Percentiles rank a stretch among this genome's conserved stretches.
These are phyloP conservation scores for Henckelia pumila DNA, from an alignment of 257 asterid genomes.

Conservation along the genomic window DNA sequence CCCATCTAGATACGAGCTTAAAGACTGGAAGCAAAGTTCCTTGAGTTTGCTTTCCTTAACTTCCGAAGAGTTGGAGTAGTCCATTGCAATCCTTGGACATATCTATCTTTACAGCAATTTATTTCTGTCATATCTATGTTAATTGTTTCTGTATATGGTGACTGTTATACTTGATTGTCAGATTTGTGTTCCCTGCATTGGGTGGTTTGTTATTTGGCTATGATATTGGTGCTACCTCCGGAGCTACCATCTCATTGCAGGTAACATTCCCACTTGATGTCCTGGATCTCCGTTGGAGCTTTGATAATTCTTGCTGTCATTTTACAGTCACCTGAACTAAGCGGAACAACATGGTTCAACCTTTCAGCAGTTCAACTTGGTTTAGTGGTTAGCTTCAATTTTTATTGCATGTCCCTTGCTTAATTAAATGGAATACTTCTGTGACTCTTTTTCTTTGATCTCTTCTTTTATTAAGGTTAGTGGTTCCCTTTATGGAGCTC, in stretches of 20 bases:
- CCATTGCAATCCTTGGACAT: constrained; percentile 1
- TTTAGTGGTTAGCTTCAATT: constrained; percentile 63
- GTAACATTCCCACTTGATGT: constrained; percentile 38
- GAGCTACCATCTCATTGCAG: constrained; percentile 90
- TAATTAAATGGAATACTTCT: constrained; percentile 35
- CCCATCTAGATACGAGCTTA: constrained; percentile 2
- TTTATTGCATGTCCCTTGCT: constrained; percentile 19
- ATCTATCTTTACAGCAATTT: neutral
- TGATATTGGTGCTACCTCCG: constrained; percentile 97
- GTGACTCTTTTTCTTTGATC: constrained; percentile 22
- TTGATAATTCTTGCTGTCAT: constrained; percentile 5
- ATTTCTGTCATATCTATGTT: neutral
- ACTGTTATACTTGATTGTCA: constrained; percentile 33
- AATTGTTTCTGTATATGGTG: constrained; percentile 6
- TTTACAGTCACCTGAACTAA: constrained; percentile 82
- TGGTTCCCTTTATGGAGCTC: constrained; percentile 99
- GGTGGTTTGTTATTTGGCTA: constrained; percentile 96
- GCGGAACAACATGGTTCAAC: constrained; percentile 88
- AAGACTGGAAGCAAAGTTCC: neutral
- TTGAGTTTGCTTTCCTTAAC: neutral
- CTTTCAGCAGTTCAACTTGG: constrained; percentile 93
- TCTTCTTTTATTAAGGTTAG: constrained; percentile 63
- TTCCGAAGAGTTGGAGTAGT: neutral
- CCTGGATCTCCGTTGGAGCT: neutral
- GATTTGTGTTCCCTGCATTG: constrained; percentile 88